phyloP scores from a whole-genome alignment of 768 basidiomycete genomes.

The Sporobolomyces phaffii region DNA sequence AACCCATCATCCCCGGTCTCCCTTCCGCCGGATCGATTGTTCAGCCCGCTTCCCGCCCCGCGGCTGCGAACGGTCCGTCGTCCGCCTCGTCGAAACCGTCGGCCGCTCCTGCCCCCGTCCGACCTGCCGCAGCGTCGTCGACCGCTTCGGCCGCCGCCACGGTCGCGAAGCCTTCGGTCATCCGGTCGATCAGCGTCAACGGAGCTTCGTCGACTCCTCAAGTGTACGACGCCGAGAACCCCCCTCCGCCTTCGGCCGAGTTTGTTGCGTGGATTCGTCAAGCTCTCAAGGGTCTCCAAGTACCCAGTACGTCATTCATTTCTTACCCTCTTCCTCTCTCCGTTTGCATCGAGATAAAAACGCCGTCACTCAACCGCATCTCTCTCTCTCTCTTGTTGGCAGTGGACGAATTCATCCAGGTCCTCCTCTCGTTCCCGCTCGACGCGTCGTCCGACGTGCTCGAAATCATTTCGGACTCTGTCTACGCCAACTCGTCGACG shows the following conservation, averaged over 20 bases:
- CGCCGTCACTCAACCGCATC: background rate
- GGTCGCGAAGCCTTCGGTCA: conserved; percentile 21
- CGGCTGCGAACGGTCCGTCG: background rate
- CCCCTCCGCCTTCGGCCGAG: conserved; percentile 70
- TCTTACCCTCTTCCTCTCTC: no score
- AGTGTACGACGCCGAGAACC: conserved; percentile 58
- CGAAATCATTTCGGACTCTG: conserved; percentile 90
- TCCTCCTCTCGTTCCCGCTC: conserved; percentile 88
- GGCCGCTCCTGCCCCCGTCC: background rate
- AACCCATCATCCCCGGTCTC: conserved; percentile 28
- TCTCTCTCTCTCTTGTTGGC: conserved; percentile 4
- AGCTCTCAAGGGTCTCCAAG: conserved; percentile 62
- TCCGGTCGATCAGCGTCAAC: conserved; percentile 44
- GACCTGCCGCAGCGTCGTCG: conserved; percentile 3
- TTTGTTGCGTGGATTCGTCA: conserved; percentile 88
- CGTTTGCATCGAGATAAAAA: no score
- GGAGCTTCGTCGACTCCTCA: conserved; percentile 36
- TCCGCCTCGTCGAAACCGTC: background rate
- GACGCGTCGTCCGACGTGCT: conserved; percentile 70
- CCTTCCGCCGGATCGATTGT: conserved; percentile 13
- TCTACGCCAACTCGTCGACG: conserved; percentile 89
- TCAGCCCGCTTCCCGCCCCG: conserved; percentile 1
- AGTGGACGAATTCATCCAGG: conserved; percentile 95
- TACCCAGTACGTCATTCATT: conserved; percentile 59
- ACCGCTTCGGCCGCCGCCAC: background rate